These are phyloP conservation scores for Citrullus colocynthis DNA, from an alignment of 306 rosid genomes.

Conservation along the genomic window DNA sequence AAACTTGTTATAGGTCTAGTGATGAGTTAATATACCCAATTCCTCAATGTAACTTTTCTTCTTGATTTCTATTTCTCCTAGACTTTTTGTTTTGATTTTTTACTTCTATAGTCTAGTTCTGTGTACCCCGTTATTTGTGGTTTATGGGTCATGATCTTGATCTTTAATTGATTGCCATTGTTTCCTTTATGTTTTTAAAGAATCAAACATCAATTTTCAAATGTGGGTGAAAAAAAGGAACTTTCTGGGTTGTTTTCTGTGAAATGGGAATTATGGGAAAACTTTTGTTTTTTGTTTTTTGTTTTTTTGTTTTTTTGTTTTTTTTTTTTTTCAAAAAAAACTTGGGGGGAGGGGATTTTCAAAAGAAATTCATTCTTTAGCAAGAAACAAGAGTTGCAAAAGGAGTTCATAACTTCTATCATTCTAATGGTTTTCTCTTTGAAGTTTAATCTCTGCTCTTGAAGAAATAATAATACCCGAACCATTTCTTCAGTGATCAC, in stretches of 20 bases:
- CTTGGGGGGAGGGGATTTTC: background rate
- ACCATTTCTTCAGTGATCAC: constrained; percentile 40
- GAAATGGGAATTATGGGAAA: background rate
- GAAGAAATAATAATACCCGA: background rate
- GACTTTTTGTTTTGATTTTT: background rate
- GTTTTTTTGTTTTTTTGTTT: no score
- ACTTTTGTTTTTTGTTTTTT: background rate
- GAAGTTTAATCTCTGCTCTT: background rate
- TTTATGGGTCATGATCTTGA: background rate
- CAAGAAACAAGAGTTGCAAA: background rate
- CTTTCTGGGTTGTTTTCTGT: background rate
- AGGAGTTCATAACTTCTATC: background rate
- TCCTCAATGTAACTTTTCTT: background rate
- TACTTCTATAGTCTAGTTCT: background rate
- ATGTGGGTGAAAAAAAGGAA: background rate
- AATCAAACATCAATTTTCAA: background rate
- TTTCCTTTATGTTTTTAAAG: background rate
- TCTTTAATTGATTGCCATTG: background rate
- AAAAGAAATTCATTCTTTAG: background rate
- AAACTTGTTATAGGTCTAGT: background rate
- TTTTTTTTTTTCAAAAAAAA: background rate
- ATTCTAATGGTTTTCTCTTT: background rate
- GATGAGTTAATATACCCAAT: background rate
- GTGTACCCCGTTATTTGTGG: background rate
- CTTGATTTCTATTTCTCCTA: background rate